These are phyloP conservation scores for Mucor saturninus DNA, from an alignment of 371 early-diverging fungal species.

Conservation along the genomic window DNA sequence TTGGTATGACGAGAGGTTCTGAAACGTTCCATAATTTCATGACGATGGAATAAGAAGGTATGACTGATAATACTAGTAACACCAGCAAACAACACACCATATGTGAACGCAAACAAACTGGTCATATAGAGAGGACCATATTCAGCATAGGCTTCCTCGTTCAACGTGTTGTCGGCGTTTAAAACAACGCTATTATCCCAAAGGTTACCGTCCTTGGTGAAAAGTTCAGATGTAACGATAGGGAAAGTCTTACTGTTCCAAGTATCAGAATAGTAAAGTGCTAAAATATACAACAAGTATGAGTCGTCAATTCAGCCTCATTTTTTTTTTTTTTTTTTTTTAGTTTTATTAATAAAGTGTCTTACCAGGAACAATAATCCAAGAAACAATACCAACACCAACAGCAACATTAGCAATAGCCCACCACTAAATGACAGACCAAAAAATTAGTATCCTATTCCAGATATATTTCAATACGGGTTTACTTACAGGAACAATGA, in stretches of 20 bases:
- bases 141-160: constrained; percentile 65
- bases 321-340: no score
- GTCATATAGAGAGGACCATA: constrained; percentile 76
- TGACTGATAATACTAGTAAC: constrained; percentile 70
- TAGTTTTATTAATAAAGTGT: background rate
- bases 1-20: constrained; percentile 55
- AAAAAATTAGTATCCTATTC: background rate
- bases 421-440: constrained; percentile 46
- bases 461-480: background rate
- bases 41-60: constrained; percentile 64
- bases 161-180: constrained; percentile 59
- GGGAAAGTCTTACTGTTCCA: constrained; percentile 73
- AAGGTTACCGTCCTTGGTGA: constrained; percentile 51
- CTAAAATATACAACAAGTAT: background rate
- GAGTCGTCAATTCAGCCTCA: no score
- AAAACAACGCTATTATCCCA: constrained; percentile 63
- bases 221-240: constrained; percentile 50
- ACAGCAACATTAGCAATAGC: constrained; percentile 73
- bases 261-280: constrained; percentile 69
- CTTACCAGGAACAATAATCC: constrained; percentile 69
- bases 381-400: constrained; percentile 71
- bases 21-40: constrained; percentile 64
- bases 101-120: constrained; percentile 61
- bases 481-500: constrained; percentile 61
- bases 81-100: constrained; percentile 71